Evolutionary conservation across 768 basidiomycete genomes (phyloP).

Genomic region (Leucocoprinus birnbaumii): DNA sequence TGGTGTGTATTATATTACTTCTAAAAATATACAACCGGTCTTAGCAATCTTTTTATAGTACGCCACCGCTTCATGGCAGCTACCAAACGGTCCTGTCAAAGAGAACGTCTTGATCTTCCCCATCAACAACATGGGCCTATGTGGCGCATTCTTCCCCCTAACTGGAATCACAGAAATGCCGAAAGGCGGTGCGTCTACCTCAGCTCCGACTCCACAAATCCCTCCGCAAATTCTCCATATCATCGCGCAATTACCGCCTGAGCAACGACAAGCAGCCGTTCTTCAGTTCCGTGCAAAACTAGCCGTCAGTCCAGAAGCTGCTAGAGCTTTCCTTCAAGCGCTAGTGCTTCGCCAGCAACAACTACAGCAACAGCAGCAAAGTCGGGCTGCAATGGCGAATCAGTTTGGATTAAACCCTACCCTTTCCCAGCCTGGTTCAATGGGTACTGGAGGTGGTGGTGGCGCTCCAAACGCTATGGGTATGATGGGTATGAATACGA

Average conservation of each 20-base stretch:
- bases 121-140: constrained; percentile 25
- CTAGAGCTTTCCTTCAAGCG: constrained; percentile 8
- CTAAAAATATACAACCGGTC: not conserved
- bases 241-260: constrained; percentile 21
- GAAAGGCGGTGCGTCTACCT: constrained; percentile 15
- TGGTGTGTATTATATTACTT: constrained; percentile 34
- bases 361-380: constrained; percentile 20
- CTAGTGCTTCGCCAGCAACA: constrained; percentile 21
- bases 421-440: not conserved
- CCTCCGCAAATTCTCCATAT: constrained; percentile 17
- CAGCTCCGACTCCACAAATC: constrained; percentile 11
- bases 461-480: not conserved
- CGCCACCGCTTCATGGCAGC: constrained; percentile 48
- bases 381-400: constrained; percentile 10
- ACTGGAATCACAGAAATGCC: constrained; percentile 53
- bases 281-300: constrained; percentile 14
- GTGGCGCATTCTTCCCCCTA: constrained; percentile 47
- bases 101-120: constrained; percentile 50
- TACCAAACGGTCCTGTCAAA: constrained; percentile 37
- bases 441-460: not conserved
- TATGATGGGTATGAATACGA: constrained; percentile 15
- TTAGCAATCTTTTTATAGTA: constrained; percentile 31
- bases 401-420: constrained; percentile 5
- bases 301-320: constrained; percentile 9
- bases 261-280: constrained; percentile 22